Evolutionary conservation across 805 yeast genomes (phyloP).

Genomic region (Wickerhamiella occidentalis): DNA sequence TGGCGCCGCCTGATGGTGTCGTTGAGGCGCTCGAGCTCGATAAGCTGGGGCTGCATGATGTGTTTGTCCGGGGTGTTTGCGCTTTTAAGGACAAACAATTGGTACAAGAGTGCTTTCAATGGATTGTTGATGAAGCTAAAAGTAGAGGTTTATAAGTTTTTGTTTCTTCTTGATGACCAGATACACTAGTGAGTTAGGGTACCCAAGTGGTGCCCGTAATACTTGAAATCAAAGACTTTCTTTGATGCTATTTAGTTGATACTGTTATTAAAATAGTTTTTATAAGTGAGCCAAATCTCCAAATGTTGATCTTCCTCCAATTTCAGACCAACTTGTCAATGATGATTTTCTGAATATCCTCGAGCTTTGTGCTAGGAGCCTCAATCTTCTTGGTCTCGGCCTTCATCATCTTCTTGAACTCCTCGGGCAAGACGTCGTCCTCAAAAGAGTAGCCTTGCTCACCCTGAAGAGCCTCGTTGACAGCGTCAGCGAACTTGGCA

Average conservation of each 20-base stretch:
- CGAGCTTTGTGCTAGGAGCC: slow-evolving; percentile 19
- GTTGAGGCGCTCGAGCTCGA: not conserved
- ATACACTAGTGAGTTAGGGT: no score
- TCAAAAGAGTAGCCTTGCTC: slow-evolving; percentile 74
- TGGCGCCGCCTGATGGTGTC: slow-evolving; percentile 24
- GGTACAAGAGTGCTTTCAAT: slow-evolving; percentile 32
- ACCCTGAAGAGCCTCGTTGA: slow-evolving; percentile 58
- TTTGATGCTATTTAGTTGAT: no score
- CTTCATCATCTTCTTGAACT: slow-evolving; percentile 56
- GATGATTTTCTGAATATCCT: slow-evolving; percentile 58
- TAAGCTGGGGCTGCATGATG: not conserved
- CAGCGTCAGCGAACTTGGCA: slow-evolving; percentile 96
- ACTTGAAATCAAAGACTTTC: no score
- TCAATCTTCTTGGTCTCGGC: slow-evolving; percentile 69
- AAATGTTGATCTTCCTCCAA: no score
- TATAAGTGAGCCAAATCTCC: no score
- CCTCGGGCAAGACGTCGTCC: slow-evolving; percentile 77
- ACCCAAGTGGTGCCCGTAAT: no score
- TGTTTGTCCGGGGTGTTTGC: slow-evolving; percentile 31
- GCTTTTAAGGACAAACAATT: slow-evolving; percentile 36
- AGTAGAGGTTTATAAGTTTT: not conserved
- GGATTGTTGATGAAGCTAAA: slow-evolving; percentile 34
- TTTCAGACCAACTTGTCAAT: slow-evolving; percentile 48
- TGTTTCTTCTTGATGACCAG: not conserved
- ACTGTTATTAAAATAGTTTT: not conserved